Evolutionary conservation across 768 basidiomycete species (phyloP), one percentile per base, ranked within the genome.

Genomic region (Leccinellum rugosiceps): DNA sequence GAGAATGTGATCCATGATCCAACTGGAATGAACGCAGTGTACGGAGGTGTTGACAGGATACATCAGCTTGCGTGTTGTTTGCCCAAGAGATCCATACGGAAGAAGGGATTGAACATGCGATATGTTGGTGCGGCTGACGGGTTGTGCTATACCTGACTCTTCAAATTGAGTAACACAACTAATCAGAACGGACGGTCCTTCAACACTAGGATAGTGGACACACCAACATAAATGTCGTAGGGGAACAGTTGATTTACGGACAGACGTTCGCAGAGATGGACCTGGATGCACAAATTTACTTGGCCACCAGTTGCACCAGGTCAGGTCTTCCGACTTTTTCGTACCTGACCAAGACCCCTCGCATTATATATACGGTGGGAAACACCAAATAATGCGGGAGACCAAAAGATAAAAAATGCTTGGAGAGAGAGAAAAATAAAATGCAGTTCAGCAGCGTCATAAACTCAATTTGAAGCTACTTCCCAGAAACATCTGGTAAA

Each of bases 351-450:
- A 9, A 30, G 34, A 14, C 13, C n/a, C 14, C 31, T 26, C 19
- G 43, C 30, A 48, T n/a, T 15, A 30, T 10, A 55, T 28, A 21
- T 38, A 60, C 0, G 45, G 60, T 51, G 58, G 64, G 55, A 66
- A 68, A 52, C 43, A 32, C 55, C 51, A 21, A 17, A 15, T 25
- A 21, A 50, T 15, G 34, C 41, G 25, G 46, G 31, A 38, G 7
- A 47, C 1, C 34, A 46, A 31, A 6, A 26, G 6, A 26, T 3
- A 28, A 34, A 35, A 38, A 38, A 8, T 53, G 41, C 31, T 31
- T 11, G n/a, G n/a, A 25, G 19, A 9, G 11, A 3, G 7, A 13
- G 23, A 11, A 46, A 51, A 44, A n/a, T 6, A 11, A n/a, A 44
- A 38, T 8, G 17, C 23, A 47, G n/a, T 9, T 53, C 6, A 38